Evolutionary conservation across 169 alveolate species (phyloP), one percentile per base, ranked within the genome.

Genomic region (Sarcocystis neurona): DNA sequence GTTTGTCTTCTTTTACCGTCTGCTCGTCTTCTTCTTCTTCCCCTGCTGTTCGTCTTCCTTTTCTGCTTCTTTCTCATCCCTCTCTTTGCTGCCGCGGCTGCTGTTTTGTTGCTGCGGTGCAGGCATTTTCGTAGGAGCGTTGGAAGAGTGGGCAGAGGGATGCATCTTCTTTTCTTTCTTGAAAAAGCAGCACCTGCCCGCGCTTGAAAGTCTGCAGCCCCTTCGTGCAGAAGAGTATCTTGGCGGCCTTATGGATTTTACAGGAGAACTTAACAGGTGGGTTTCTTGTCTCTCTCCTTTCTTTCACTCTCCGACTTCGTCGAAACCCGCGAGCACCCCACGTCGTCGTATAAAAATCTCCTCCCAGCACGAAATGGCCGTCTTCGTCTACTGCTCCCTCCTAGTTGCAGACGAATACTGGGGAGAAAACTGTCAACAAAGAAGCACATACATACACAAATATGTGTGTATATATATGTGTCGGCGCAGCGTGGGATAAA

Each of bases 241-340:
- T 2, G 88, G 88, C 32, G 88, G 88, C 41, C 46, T 82, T 34
- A 37, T 82, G 88, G 88, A 82, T 44, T 82, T 53, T 44, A 82
- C 88, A 1, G 88, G 88, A 10, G 88, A 82, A 32, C 79, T 82
- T 12, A 82, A 82, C 58, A n/a, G 88, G 72, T 82, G 60, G 8
- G 68, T 1, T 15, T 63, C 75, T n/a, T 23, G 66, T 53, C 66
- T 53, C 66, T 53, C 66, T 53, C 66, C 39, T 63, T 5, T 34
- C 34, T 68, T 3, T 30, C 4, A 30, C 79, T 68, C 47, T 68
- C 6, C 47, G 43, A 1, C 79, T 27, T 32, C 2, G 10, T 68
- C 23, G 66, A 53, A 15, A 53, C 30, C n/a, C n/a, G n/a, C n/a
- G n/a, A n/a, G n/a, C n/a, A n/a, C n/a, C n/a, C n/a, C n/a, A n/a